Evolutionary conservation across 2,329 filamentous ascomycete species (phyloP), one percentile per base, ranked within the genome.

Genomic region (Verticillium alfalfae): DNA sequence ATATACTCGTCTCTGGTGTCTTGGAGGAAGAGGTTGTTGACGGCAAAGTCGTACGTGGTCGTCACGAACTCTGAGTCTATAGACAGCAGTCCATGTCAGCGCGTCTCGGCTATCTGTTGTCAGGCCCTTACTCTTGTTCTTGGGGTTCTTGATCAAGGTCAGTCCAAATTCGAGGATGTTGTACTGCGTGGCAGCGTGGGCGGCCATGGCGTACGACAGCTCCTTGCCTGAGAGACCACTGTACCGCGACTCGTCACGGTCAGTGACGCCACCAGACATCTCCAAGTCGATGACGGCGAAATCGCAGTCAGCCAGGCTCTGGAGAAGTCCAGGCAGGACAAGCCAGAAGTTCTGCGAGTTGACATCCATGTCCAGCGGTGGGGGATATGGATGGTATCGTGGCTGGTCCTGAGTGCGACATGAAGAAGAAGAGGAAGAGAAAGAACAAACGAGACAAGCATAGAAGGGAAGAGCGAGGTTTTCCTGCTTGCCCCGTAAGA

Each of bases 241-340:
- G 45, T 18, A 49, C 8, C 45, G 45, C 45, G 45, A 49, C n/a
- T 49, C 45, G 10, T 49, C 45, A 49, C 18, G 45, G 22, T 49
- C 45, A n/a, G 36, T 26, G 38, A 76, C 71, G 16, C 54, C 54
- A 5, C 76, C 76, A 1, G 69, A 71, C 74, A 78, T 77, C 66
- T 78, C 75, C 41, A 77, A 57, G 57, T 78, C 75, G 5, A 79
- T 66, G 7, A 72, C 66, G 0, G 76, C 68, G 60, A 71, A 76
- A 0, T 70, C 64, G 0, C 73, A 70, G 10, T 65, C 61, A 7
- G 70, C 62, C 7, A 76, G 72, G 2, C 67, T 64, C 0, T 68
- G 37, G 1, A 78, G 60, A 5, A 78, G 66, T 2, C 6, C 16
- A 0, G 73, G 71, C 8, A 79, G 65, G 9, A 63, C 41, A 15